These are phyloP conservation scores for Kodamaea arcana DNA, from an alignment of 1,139 yeast species.

Conservation along the genomic window DNA sequence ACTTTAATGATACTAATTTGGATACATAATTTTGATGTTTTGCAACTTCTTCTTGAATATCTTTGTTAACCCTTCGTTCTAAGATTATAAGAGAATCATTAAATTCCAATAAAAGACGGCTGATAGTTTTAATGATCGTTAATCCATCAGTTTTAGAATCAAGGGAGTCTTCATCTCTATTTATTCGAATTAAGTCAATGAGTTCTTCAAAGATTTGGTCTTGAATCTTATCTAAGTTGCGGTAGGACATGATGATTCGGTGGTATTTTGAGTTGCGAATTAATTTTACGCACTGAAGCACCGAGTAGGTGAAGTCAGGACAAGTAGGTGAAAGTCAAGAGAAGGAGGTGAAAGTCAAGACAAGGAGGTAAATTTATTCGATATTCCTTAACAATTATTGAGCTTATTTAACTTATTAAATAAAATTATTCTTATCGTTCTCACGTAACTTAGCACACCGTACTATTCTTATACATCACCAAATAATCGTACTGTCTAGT, in stretches of 20 bases:
- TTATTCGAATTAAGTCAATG: constrained; percentile 8
- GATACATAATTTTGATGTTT: constrained; percentile 9
- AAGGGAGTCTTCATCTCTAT: constrained; percentile 6
- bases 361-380: neutral
- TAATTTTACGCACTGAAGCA: too few relatives aligned
- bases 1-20: constrained; percentile 12
- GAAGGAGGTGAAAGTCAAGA: neutral
- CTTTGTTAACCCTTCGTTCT: constrained; percentile 4
- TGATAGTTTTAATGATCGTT: constrained; percentile 10
- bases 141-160: constrained; percentile 8
- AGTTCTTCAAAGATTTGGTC: constrained; percentile 8
- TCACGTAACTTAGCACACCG: neutral
- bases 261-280: neutral
- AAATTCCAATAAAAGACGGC: constrained; percentile 8
- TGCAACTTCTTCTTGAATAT: constrained; percentile 5
- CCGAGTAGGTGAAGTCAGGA: neutral
- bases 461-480: too few relatives aligned
- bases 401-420: too few relatives aligned
- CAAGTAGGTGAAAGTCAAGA: neutral
- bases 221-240: constrained; percentile 11
- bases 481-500: too few relatives aligned
- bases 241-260: neutral
- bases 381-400: too few relatives aligned
- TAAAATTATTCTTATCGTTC: too few relatives aligned
- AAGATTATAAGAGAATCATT: constrained; percentile 7